Conservation (phyloP, 1,284 basidiomycete genomes). For the Porodaedalea pini region DNA sequence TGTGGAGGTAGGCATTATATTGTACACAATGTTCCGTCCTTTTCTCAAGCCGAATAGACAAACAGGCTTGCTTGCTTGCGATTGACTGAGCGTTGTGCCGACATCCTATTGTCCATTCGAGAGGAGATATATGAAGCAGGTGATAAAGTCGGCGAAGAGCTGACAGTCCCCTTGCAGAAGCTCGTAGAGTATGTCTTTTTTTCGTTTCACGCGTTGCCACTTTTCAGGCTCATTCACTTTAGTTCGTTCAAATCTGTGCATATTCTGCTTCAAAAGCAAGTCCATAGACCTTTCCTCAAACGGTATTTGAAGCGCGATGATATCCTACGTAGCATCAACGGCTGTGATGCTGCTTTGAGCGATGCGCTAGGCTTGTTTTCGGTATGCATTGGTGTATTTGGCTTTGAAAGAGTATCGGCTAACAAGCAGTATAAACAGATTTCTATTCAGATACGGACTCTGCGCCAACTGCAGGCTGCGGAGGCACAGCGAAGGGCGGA, state of each 20-base stretch:
- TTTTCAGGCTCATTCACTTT: slow-evolving; percentile 6
- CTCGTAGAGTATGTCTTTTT: slow-evolving; percentile 48
- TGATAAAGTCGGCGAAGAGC: slow-evolving; percentile 33
- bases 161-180: slow-evolving; percentile 39
- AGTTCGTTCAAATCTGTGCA: slow-evolving; percentile 47
- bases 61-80: slow-evolving; percentile 46
- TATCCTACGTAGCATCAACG: slow-evolving; percentile 51
- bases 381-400: slow-evolving; percentile 35
- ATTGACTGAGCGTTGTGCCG: slow-evolving; percentile 50
- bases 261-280: slow-evolving; percentile 54
- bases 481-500: slow-evolving; percentile 24
- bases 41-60: slow-evolving; percentile 32
- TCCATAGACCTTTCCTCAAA: slow-evolving; percentile 70
- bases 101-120: slow-evolving; percentile 43
- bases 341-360: slow-evolving; percentile 49
- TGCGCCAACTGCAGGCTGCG: slow-evolving; percentile 48
- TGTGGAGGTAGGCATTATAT: slow-evolving; percentile 51
- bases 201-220: not conserved
- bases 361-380: slow-evolving; percentile 58
- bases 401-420: slow-evolving; percentile 5
- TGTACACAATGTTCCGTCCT: not conserved
- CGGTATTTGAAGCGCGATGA: slow-evolving; percentile 75
- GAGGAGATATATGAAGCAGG: slow-evolving; percentile 44
- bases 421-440: slow-evolving; percentile 28
- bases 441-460: slow-evolving; percentile 57